Evolutionary conservation across 2,329 filamentous ascomycete species (phyloP), one percentile per base, ranked within the genome.

Genomic region (Botrytis paeoniae): DNA sequence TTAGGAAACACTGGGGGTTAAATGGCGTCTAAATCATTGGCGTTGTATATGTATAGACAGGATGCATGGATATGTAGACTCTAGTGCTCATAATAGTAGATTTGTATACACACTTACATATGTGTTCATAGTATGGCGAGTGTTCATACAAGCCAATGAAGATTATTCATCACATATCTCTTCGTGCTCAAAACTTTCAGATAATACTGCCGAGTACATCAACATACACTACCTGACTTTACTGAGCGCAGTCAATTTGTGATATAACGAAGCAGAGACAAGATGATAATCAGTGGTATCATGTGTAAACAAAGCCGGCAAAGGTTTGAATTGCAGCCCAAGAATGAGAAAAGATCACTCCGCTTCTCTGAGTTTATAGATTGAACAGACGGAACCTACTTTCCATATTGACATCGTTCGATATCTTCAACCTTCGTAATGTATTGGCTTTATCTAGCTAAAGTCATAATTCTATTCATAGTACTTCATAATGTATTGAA

Each of bases 331-430:
- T 37, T 61, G 0, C 10, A n/a, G 14, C 1, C 35, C 1, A 0
- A 1, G 10, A 4, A 39, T 39, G 4, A n/a, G 35, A n/a, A n/a
- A 51, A 0, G 4, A n/a, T 54, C 10, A n/a, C n/a, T 3, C 3
- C 14, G 25, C 22, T 9, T 4, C 7, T 8, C 10, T 3, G 0
- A 1, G 4, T n/a, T 25, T 0, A 39, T n/a, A 4, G 6, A 1
- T 9, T 4, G 4, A 2, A 0, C 48, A n/a, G 12, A 0, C 6
- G 1, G 5, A 5, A n/a, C 1, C 25, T 0, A 14, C 16, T 4
- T 37, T 16, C 0, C 25, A 25, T 0, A 6, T 61, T 61, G 57
- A 12, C 2, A 20, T 59, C 20, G 3, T 3, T 59, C 32, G 18
- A 35, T 22, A 59, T 22, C 18, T 59, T 35, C 12, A 3, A 12